phyloP scores from a whole-genome alignment of 768 basidiomycete genomes.

The Tricholoma sp. region DNA sequence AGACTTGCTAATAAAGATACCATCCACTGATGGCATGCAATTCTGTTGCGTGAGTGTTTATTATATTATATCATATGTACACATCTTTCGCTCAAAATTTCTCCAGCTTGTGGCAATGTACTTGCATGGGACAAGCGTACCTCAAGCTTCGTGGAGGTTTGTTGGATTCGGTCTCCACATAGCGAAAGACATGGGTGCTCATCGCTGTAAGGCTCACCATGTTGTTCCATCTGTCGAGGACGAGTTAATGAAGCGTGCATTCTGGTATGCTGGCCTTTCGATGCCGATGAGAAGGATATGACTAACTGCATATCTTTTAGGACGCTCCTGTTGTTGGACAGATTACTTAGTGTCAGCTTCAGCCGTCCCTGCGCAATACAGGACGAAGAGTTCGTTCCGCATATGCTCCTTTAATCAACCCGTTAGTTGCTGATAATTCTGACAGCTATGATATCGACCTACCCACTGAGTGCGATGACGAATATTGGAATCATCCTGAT shows the following conservation, averaged over 20 bases:
- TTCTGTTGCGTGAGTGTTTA: slow-evolving; percentile 44
- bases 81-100: neutral
- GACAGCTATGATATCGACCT: slow-evolving; percentile 70
- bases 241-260: slow-evolving; percentile 71
- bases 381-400: slow-evolving; percentile 63
- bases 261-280: slow-evolving; percentile 38
- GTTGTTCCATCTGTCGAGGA: slow-evolving; percentile 45
- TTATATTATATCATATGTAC: slow-evolving; percentile 7
- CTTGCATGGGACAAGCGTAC: slow-evolving; percentile 52
- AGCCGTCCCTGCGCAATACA: slow-evolving; percentile 75
- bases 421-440: neutral
- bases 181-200: slow-evolving; percentile 78
- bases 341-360: slow-evolving; percentile 44
- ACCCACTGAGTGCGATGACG: slow-evolving; percentile 61
- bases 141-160: slow-evolving; percentile 63
- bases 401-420: neutral
- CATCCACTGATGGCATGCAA: slow-evolving; percentile 71
- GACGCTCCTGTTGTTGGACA: slow-evolving; percentile 51
- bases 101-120: slow-evolving; percentile 46
- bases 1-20: slow-evolving; percentile 52
- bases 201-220: slow-evolving; percentile 37
- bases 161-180: slow-evolving; percentile 67
- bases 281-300: slow-evolving; percentile 10
- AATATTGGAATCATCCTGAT: slow-evolving; percentile 66
- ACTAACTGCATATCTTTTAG: slow-evolving; percentile 21